A percentile compares a stretch with the other conserved stretches of the same genome.
Evolutionary conservation across 352 stramenopile genomes (phyloP).

Genomic region (Globisporangium yorkense): DNA sequence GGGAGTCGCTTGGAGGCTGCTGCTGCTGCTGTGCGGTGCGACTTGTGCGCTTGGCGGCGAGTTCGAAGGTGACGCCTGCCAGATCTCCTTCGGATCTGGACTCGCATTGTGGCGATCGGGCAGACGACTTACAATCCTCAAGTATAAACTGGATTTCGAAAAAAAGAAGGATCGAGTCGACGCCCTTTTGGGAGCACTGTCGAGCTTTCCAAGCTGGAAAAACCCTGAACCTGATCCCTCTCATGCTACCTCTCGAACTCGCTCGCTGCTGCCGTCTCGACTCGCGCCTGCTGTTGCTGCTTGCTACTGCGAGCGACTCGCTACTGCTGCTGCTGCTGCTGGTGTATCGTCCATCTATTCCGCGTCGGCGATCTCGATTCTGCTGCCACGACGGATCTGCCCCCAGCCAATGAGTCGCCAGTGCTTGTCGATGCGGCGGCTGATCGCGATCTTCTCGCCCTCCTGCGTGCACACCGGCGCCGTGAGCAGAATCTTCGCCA

Average conservation of each 20-base stretch:
- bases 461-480: conserved; percentile 99
- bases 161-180: conserved; percentile 1
- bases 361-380: conserved; percentile 88
- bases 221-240: background rate
- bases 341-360: conserved; percentile 46
- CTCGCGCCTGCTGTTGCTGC: too few species aligned
- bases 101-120: background rate
- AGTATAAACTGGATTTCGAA: background rate
- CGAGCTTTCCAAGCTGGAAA: background rate
- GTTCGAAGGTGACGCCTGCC: background rate
- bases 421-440: conserved; percentile 98
- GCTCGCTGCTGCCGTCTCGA: too few species aligned
- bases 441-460: conserved; percentile 99
- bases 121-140: background rate
- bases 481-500: conserved; percentile 99
- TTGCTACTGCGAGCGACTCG: background rate
- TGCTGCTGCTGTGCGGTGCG: background rate
- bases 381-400: conserved; percentile 96
- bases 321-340: background rate
- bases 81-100: background rate
- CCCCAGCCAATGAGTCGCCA: conserved; percentile 99
- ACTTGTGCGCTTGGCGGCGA: background rate
- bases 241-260: too few species aligned
- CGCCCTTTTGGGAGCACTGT: background rate
- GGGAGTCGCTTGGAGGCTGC: background rate